A percentile compares a stretch with the other conserved stretches of the same genome.
Conservation (phyloP, 2,329 filamentous ascomycete species). For the Fusarium chuoi region DNA sequence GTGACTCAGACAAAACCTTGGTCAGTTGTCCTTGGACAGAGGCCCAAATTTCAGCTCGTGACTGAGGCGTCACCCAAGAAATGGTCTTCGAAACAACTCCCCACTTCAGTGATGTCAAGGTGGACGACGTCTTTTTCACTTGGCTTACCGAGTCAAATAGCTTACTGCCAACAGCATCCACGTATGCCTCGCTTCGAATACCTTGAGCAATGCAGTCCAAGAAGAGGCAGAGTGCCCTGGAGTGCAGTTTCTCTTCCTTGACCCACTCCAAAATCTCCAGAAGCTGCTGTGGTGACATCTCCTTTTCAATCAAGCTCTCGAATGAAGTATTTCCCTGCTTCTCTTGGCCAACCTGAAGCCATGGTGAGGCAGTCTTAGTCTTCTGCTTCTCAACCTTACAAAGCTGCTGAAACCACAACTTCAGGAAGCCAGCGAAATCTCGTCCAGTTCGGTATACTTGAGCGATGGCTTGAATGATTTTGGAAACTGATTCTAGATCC, state of each 20-base stretch:
- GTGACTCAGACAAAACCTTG: slow-evolving; percentile 48
- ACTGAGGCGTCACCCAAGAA: slow-evolving; percentile 48
- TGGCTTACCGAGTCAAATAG: slow-evolving; percentile 51
- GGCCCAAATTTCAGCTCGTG: slow-evolving; percentile 49
- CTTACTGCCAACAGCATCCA: slow-evolving; percentile 54
- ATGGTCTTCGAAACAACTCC: slow-evolving; percentile 51
- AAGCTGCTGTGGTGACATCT: slow-evolving; percentile 58
- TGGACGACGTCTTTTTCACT: slow-evolving; percentile 45
- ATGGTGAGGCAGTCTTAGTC: slow-evolving; percentile 44
- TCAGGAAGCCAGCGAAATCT: slow-evolving; percentile 58
- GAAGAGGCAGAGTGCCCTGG: slow-evolving; percentile 54
- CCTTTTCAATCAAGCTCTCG: slow-evolving; percentile 52
- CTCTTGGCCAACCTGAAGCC: slow-evolving; percentile 45
- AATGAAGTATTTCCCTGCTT: slow-evolving; percentile 29
- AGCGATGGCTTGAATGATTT: slow-evolving; percentile 56
- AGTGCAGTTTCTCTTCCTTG: slow-evolving; percentile 45
- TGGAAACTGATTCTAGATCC: slow-evolving; percentile 41
- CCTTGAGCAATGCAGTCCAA: slow-evolving; percentile 56
- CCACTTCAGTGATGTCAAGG: slow-evolving; percentile 53
- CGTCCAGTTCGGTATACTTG: slow-evolving; percentile 57
- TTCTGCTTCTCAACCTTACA: slow-evolving; percentile 48
- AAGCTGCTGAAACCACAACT: slow-evolving; percentile 58
- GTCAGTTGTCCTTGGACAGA: slow-evolving; percentile 47
- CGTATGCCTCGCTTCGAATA: slow-evolving; percentile 54
- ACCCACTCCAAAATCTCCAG: slow-evolving; percentile 57